Evolutionary conservation across 257 asterid species (phyloP), one percentile per base, ranked within the genome.

Genomic region (Plectranthus barbatus): DNA sequence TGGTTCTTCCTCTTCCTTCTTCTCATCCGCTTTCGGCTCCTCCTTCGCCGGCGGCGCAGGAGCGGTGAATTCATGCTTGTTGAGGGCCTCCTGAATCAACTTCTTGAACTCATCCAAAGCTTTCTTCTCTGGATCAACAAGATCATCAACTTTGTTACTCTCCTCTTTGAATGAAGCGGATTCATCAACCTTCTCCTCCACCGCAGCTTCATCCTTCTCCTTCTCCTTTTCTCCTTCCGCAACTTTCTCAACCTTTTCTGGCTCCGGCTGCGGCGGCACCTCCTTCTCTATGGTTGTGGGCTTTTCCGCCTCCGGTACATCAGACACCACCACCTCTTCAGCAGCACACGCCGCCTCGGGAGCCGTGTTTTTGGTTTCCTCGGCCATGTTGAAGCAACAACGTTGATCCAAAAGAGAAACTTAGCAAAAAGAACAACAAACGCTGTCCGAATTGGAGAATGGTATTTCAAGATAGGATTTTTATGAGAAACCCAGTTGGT

Each of bases 91-190:
- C 65, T 70, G 88, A 56, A 91, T 79, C 75, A 88, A 44, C 53
- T 46, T 39, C 33, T 91, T 91, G 77, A 91, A 77, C 41, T 92
- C 99, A 52, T 90, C 99, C 75, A 92, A 57, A 15, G 96, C 97
- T 33, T 86, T 86, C 79, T 88, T 86, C 14, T 92, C 86, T 1
- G 96, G 99, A 56, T 89, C 93, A 8, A 91, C 83, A 3, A 89
- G 91, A 52, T 92, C 99, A 26, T 80, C 97, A 23, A 81, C 94
- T 61, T 84, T 85, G 82, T 89, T 92, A 67, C 90, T 92, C 55
- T 92, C 97, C 79, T 89, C 99, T 73, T 92, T 89, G 47, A 89
- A 89, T 0, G 95, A 88, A 24, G 75, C 79, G 0, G 97, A 89
- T 60, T 86, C 95, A 14, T 68, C 71, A 26, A 86, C 52, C 69